Percentiles rank a stretch among this genome's conserved stretches.
Conservation (phyloP, 164 flowering plant genomes). For the Vitis rupestris region DNA sequence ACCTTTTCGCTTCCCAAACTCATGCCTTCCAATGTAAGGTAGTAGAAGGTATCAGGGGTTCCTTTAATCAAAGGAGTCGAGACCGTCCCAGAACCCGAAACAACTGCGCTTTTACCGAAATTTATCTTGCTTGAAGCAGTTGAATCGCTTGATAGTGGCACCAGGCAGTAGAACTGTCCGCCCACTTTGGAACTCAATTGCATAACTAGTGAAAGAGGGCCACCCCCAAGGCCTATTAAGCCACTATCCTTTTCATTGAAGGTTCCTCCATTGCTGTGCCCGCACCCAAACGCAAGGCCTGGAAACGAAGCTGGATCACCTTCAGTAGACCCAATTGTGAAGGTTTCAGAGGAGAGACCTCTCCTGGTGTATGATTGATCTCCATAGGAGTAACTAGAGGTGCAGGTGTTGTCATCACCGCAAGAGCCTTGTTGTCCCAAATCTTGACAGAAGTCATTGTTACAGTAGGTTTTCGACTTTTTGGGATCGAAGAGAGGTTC, state of each 20-base stretch:
- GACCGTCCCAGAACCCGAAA: slow-evolving; percentile 31
- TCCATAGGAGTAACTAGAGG: slow-evolving; percentile 19
- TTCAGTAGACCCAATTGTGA: slow-evolving; percentile 22
- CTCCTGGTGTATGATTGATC: slow-evolving; percentile 29
- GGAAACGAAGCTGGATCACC: slow-evolving; percentile 12
- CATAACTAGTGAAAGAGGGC: slow-evolving; percentile 34
- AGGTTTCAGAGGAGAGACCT: slow-evolving; percentile 19
- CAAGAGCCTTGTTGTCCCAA: not conserved
- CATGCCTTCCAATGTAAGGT: slow-evolving; percentile 37
- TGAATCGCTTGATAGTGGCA: not conserved
- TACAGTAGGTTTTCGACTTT: slow-evolving; percentile 7
- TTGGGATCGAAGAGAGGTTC: slow-evolving; percentile 34
- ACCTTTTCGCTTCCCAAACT: slow-evolving; percentile 34
- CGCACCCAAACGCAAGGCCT: slow-evolving; percentile 30
- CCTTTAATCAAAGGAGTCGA: slow-evolving; percentile 37
- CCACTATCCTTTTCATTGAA: slow-evolving; percentile 36
- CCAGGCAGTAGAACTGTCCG: slow-evolving; percentile 62
- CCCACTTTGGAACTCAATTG: slow-evolving; percentile 32
- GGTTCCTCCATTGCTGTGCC: slow-evolving; percentile 34
- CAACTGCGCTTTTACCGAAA: slow-evolving; percentile 36
- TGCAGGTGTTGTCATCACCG: not conserved
- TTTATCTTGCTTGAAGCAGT: slow-evolving; percentile 26
- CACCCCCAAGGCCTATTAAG: slow-evolving; percentile 58
- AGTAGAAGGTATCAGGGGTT: slow-evolving; percentile 31
- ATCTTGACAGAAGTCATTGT: no score